Base-by-base conservation (phyloP, 257 asterid species). In the Solanum paucissectum region DNA sequence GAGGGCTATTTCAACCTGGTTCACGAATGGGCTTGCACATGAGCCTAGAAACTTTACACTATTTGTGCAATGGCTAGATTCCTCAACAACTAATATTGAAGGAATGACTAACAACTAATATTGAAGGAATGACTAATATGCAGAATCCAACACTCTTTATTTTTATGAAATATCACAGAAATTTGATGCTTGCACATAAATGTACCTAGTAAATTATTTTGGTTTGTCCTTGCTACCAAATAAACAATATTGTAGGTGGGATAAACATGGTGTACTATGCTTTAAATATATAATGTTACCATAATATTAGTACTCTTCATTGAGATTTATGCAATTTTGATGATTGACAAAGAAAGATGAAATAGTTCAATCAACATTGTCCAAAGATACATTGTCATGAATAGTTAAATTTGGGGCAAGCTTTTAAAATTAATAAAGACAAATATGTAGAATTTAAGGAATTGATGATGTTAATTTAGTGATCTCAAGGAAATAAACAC, bases 1-100 rank as follows among this genome's bases (percentile, higher is more conserved):
- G n/a, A 91, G 89, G 76, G 92, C 93, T 32, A 90, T 77, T 60
- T 76, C 88, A 72, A 58, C 92, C 12, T 91, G 89, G 12, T 83
- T 52, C 86, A 82, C 89, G 62, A 33, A 38, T 9, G 88, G 86
- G 55, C 90, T 74, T 73, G 72, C 72, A 82, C 82, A 88, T 58
- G 66, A 33, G 3, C 84, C 84, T 38, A 86, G 40, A 34, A 88
- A 83, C 81, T 86, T 88, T 7, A 88, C 68, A 49, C 36, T 44
- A 21, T 49, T 12, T 34, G 73, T 21, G 49, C 23, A 23, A 86
- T 76, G 2, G 7, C 23, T 40, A 38, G 12, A 36, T n/a, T 76
- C 33, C 36, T 40, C 83, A 12, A 76, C 58, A 76, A 76, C 36
- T 75, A 38, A 34, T 34, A 29, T 2, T 29, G 32, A 29, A 29